Evolutionary conservation across 1,284 basidiomycete genomes (phyloP), one percentile per base, ranked within the genome.

Genomic region (Phaffia rhodozyma): DNA sequence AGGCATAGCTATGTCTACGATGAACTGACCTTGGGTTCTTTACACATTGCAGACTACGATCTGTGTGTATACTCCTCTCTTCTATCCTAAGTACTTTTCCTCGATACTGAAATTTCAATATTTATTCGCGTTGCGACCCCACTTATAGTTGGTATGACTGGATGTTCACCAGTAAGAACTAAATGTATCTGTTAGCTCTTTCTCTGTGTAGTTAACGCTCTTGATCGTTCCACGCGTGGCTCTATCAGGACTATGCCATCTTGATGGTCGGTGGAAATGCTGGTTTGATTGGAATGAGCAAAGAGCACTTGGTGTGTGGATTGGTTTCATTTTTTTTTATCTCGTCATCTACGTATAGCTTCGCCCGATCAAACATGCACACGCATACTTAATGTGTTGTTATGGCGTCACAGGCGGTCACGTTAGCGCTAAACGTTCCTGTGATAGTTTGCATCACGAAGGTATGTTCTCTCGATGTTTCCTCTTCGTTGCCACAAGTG

Each of bases 231-330:
- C 27, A 6, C 29, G 20, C 25, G 27, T 94, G 92, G 9, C 91
- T 90, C 43, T 85, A 91, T 1, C 92, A 94, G 0, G 96, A 96
- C 63, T 96, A 92, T 75, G 91, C 97, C 21, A 85, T 97, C 69
- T 80, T 99, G 60, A 94, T 97, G 79, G 89, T 98, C 16, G 96
- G 93, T 34, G 93, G 86, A 1, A 99, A 99, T 73, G 94, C 96
- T 1, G 82, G 82, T 1, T 75, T 98, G 58, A 96, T 97, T 66
- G 96, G 96, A 55, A 97, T 97, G 94, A 92, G 89, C 32, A 97
- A 97, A 74, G 78, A 76, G 65, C 57, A 50, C 27, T 49, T 56
- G 13, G 61, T 62, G 30, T 52, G 58, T 60, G 16, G 38, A 21
- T 1, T 3, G 5, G 9, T 13, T 6, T 69, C 38, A 54, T 29